phyloP scores from a whole-genome alignment of 1,284 basidiomycete species.

The Fistulina hepatica region DNA sequence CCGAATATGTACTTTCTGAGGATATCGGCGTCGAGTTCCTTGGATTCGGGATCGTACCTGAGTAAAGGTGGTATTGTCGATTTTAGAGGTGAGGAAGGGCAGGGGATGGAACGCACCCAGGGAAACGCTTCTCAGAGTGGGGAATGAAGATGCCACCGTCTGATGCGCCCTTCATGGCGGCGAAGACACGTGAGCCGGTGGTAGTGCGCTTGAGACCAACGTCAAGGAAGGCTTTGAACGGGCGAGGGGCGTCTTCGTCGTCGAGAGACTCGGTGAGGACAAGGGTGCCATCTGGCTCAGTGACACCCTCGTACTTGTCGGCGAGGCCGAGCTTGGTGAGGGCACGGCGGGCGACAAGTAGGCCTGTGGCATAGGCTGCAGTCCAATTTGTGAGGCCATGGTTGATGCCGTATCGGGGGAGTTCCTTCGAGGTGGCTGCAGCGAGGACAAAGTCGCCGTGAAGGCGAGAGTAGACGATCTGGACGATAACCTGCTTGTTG shows the following conservation, averaged over 20 bases:
- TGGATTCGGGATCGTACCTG: constrained; percentile 89
- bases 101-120: too few relatives aligned
- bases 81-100: too few relatives aligned
- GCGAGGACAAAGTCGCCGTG: constrained; percentile 94
- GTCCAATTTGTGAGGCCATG: constrained; percentile 99
- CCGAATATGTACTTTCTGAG: constrained; percentile 98
- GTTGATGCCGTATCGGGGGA: constrained; percentile 93
- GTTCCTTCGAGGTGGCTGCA: constrained; percentile 83
- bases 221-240: constrained; percentile 98
- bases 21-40: constrained; percentile 90
- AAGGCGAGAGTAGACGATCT: constrained; percentile 95
- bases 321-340: constrained; percentile 92
- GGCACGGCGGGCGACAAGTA: constrained; percentile 91
- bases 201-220: constrained; percentile 98
- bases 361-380: constrained; percentile 96
- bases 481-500: constrained; percentile 85
- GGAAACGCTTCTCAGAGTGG: constrained; percentile 98
- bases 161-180: constrained; percentile 97
- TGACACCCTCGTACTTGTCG: constrained; percentile 97
- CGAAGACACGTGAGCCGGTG: constrained; percentile 96
- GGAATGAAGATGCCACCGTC: constrained; percentile 98
- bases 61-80: too few relatives aligned
- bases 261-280: constrained; percentile 75
- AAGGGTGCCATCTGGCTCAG: constrained; percentile 86
- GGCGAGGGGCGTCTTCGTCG: constrained; percentile 90